Conservation (phyloP, 1,284 basidiomycete genomes). For the Meira miltonrushii region DNA sequence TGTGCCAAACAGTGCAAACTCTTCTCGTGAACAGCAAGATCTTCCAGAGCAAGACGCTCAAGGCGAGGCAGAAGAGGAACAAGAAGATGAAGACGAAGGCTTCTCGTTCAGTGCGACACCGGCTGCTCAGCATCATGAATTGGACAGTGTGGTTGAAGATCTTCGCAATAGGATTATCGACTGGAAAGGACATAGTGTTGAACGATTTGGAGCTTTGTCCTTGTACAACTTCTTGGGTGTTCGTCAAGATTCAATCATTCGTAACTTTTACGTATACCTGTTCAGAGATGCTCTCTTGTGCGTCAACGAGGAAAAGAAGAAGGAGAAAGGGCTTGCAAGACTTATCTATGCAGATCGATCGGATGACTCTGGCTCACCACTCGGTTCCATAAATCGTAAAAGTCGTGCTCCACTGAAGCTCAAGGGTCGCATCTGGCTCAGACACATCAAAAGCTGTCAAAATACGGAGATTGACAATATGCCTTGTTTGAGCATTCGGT, state of each 20-base stretch:
- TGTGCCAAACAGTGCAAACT: not conserved
- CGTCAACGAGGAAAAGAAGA: slow-evolving; percentile 86
- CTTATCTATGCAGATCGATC: slow-evolving; percentile 55
- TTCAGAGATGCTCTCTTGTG: slow-evolving; percentile 96
- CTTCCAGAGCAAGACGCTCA: slow-evolving; percentile 10
- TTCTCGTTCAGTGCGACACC: slow-evolving; percentile 38
- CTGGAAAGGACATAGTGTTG: slow-evolving; percentile 86
- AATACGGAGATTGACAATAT: slow-evolving; percentile 63
- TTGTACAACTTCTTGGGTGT: slow-evolving; percentile 88
- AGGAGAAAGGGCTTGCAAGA: slow-evolving; percentile 64
- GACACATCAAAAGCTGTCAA: slow-evolving; percentile 80
- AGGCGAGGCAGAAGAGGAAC: slow-evolving; percentile 5
- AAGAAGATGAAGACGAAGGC: slow-evolving; percentile 14
- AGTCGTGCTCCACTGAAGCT: slow-evolving; percentile 73
- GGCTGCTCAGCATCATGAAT: slow-evolving; percentile 55
- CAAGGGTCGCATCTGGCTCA: slow-evolving; percentile 88
- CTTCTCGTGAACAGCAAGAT: not conserved
- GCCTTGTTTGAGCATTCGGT: slow-evolving; percentile 84
- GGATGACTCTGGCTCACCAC: not conserved
- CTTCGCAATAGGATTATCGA: slow-evolving; percentile 79
- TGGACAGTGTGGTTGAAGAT: slow-evolving; percentile 75
- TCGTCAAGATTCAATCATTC: slow-evolving; percentile 74
- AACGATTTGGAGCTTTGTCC: slow-evolving; percentile 72
- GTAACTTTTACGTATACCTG: slow-evolving; percentile 89
- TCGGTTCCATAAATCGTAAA: not conserved